Evolutionary conservation across 2,329 filamentous ascomycete genomes (phyloP), one percentile per base, ranked within the genome.

Genomic region (Diaporthe humulicola): DNA sequence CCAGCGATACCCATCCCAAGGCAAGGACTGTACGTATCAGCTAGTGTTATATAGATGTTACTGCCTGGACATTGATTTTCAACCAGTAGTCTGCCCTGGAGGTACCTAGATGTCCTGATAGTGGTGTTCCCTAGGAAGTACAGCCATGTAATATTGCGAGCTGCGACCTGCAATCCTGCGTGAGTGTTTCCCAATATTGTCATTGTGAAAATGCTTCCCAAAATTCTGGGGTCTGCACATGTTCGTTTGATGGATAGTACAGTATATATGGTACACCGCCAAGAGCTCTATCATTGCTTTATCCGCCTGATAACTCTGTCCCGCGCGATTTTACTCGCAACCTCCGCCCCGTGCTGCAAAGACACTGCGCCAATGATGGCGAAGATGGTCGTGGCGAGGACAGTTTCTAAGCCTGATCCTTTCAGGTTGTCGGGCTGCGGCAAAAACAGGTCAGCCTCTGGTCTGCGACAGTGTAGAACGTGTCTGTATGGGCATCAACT

Each of bases 331-430:
- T 90, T 89, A 77, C 92, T 93, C 74, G 96, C 95, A 73, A 94
- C 90, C 58, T 93, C 92, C 50, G 93, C 94, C 61, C 97, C 97
- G 78, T 94, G 92, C 83, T 98, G 95, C 80, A 99, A 86, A n/a
- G 95, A 93, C 71, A 99, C 85, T 15, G 97, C 97, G 30, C 97
- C 97, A 58, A 98, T 86, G 73, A 99, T 93, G 60, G 96, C 95
- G 82, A 95, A 95, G 73, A 99, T 80, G 4, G 95, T 91, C 76
- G 95, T 92, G 66, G 93, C 90, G 73, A 98, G 86, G 33, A 98
- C 92, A 5, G 92, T 87, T 36, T 94, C 90, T 38, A 93, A 84
- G 78, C 97, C 97, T 0, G 95, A 98, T 25, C 87, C 85, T 70
- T 89, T 83, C 71, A 98, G 88, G 79, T 95, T 92, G 76, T 92